Evolutionary conservation across 495 filamentous ascomycete species (phyloP).

Genomic region (Penicillium robsamsonii): DNA sequence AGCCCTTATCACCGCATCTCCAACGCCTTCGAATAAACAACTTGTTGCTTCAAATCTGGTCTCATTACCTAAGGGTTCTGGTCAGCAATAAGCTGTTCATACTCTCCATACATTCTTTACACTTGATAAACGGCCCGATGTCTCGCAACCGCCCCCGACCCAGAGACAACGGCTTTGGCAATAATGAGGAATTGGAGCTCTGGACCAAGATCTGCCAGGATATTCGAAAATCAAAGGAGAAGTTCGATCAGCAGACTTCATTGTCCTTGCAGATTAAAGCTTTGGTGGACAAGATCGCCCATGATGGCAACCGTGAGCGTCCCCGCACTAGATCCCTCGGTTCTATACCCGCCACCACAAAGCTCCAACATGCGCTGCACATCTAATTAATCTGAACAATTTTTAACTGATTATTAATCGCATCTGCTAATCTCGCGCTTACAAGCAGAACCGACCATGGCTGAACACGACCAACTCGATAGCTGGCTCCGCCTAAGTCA

Average conservation of each 20-base stretch:
- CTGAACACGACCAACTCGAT: slow-evolving; percentile 52
- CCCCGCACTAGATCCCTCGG: slow-evolving; percentile 10
- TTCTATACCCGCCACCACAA: slow-evolving; percentile 7
- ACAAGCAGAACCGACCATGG: slow-evolving; percentile 36
- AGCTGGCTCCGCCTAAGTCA: slow-evolving; percentile 60
- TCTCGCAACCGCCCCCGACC: slow-evolving; percentile 48
- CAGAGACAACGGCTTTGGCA: slow-evolving; percentile 48
- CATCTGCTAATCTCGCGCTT: slow-evolving; percentile 16
- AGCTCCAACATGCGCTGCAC: not conserved
- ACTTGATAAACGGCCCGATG: slow-evolving; percentile 22
- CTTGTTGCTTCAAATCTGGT: not conserved
- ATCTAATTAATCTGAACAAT: not conserved
- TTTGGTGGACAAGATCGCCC: slow-evolving; percentile 49
- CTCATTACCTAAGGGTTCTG: not conserved
- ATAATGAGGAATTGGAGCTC: slow-evolving; percentile 62
- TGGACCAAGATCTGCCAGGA: slow-evolving; percentile 63
- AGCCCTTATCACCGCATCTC: slow-evolving; percentile 10
- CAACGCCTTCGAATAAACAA: slow-evolving; percentile 4
- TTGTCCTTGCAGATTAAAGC: slow-evolving; percentile 53
- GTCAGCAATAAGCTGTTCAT: not conserved
- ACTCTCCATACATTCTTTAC: not conserved
- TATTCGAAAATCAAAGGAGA: slow-evolving; percentile 58
- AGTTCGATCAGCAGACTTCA: slow-evolving; percentile 53
- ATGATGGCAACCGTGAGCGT: slow-evolving; percentile 45
- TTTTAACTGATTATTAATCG: not conserved